Evolutionary conservation across 1,284 basidiomycete genomes (phyloP).

Genomic region (Inonotus hispidus): DNA sequence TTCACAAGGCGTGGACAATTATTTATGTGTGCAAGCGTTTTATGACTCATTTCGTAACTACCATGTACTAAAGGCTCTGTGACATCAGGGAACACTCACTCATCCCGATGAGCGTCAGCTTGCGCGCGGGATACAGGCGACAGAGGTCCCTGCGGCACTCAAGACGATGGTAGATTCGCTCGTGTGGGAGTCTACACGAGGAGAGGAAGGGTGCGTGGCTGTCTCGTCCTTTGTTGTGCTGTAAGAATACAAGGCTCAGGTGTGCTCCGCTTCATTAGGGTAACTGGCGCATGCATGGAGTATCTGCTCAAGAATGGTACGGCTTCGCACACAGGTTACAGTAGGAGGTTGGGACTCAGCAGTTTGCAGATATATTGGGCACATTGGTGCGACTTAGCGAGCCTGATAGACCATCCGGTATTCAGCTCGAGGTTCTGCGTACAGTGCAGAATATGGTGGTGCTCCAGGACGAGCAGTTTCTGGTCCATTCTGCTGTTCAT

Average conservation of each 20-base stretch:
- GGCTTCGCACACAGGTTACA: conserved; percentile 16
- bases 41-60: conserved; percentile 1
- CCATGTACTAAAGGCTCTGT: conserved; percentile 4
- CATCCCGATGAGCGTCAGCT: conserved; percentile 81
- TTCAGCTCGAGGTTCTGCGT: conserved; percentile 81
- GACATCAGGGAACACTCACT: conserved; percentile 58
- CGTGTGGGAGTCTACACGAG: conserved; percentile 78
- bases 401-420: conserved; percentile 75
- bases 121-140: conserved; percentile 74
- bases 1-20: conserved; percentile 65
- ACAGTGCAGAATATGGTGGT: conserved; percentile 86
- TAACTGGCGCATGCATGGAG: conserved; percentile 84
- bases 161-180: conserved; percentile 84
- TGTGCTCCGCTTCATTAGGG: conserved; percentile 37
- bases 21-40: conserved; percentile 49
- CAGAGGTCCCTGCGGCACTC: conserved; percentile 74
- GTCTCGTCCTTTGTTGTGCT: conserved; percentile 2
- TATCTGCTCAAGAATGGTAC: conserved; percentile 85
- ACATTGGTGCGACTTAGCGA: conserved; percentile 84
- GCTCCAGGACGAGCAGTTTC: conserved; percentile 84
- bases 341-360: not conserved
- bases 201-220: conserved; percentile 73
- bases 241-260: not conserved
- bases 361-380: conserved; percentile 64
- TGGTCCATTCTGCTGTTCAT: conserved; percentile 87